A percentile compares a stretch with the other conserved stretches of the same genome.
phyloP scores from a whole-genome alignment of 2,329 filamentous ascomycete species.

The Aspergillus sp. region DNA sequence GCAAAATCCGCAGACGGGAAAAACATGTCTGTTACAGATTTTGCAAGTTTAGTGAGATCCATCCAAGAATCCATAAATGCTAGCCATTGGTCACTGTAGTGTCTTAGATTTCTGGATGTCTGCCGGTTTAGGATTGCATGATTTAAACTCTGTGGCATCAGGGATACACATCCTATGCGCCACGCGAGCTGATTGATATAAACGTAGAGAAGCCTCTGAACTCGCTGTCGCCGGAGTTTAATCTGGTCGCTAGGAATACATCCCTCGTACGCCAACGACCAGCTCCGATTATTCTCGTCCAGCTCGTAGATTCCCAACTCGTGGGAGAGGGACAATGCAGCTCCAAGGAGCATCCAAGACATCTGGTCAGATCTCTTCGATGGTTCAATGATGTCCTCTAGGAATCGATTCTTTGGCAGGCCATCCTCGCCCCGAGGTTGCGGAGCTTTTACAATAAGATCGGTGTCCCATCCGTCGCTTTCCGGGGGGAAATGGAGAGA shows the following conservation, averaged over 20 bases:
- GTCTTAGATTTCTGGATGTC: conserved; percentile 35
- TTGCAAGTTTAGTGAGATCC: conserved; percentile 48
- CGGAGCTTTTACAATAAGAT: conserved; percentile 46
- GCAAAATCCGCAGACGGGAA: conserved; percentile 45
- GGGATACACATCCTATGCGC: conserved; percentile 52
- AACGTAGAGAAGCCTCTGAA: conserved; percentile 44
- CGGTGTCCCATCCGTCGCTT: conserved; percentile 57
- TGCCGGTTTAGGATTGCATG: conserved; percentile 33
- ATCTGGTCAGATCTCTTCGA: conserved; percentile 57
- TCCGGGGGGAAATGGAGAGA: conserved; percentile 55
- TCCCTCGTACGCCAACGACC: conserved; percentile 23
- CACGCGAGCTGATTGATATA: conserved; percentile 54
- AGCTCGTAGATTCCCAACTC: conserved; percentile 54
- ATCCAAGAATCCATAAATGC: conserved; percentile 55
- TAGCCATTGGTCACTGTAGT: conserved; percentile 49
- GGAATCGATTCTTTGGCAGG: conserved; percentile 44
- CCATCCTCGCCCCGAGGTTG: conserved; percentile 32
- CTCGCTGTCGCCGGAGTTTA: conserved; percentile 34
- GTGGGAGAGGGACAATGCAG: conserved; percentile 53
- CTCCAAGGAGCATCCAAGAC: conserved; percentile 61
- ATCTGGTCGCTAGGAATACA: conserved; percentile 30
- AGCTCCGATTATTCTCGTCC: conserved; percentile 33
- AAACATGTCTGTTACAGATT: conserved; percentile 55
- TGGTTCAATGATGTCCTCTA: conserved; percentile 56
- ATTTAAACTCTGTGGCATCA: conserved; percentile 48